Conservation (phyloP, 1,139 yeast species). For the Yamadazyma taylorii region DNA sequence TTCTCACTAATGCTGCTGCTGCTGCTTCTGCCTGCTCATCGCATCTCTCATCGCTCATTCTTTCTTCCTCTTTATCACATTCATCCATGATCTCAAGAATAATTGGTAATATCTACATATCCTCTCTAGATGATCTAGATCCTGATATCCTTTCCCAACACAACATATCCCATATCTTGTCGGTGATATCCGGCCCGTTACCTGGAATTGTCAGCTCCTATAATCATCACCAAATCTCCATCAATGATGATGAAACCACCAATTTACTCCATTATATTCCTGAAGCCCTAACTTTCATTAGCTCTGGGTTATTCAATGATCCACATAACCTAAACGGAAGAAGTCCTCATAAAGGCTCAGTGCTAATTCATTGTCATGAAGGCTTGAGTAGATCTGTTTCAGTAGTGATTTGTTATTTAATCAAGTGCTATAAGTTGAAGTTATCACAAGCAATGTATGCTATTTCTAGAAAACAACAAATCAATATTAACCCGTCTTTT, state of each 20-base stretch:
- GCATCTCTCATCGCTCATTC: neutral
- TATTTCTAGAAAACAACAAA: conserved; percentile 58
- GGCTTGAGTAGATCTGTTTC: conserved; percentile 85
- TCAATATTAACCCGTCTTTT: conserved; percentile 69
- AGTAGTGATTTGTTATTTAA: conserved; percentile 71
- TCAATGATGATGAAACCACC: conserved; percentile 65
- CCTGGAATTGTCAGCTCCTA: conserved; percentile 36
- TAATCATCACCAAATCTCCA: conserved; percentile 56
- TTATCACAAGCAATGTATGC: conserved; percentile 69
- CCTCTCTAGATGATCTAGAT: conserved; percentile 56
- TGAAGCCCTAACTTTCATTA: conserved; percentile 65
- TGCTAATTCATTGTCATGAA: conserved; percentile 76
- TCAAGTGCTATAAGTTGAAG: conserved; percentile 65
- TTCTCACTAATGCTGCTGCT: too few relatives aligned
- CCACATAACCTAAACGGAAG: conserved; percentile 5
- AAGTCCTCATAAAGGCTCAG: conserved; percentile 40
- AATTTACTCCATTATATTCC: conserved; percentile 65
- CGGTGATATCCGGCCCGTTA: conserved; percentile 64
- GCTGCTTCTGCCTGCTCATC: too few relatives aligned
- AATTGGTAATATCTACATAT: conserved; percentile 64
- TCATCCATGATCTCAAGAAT: conserved; percentile 31
- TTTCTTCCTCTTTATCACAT: neutral
- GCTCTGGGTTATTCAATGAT: conserved; percentile 49
- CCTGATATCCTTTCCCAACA: conserved; percentile 42
- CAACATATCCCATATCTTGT: conserved; percentile 67